Evolutionary conservation across 2,329 filamentous ascomycete genomes (phyloP).

Genomic region (Hymenoscyphus occultus): DNA sequence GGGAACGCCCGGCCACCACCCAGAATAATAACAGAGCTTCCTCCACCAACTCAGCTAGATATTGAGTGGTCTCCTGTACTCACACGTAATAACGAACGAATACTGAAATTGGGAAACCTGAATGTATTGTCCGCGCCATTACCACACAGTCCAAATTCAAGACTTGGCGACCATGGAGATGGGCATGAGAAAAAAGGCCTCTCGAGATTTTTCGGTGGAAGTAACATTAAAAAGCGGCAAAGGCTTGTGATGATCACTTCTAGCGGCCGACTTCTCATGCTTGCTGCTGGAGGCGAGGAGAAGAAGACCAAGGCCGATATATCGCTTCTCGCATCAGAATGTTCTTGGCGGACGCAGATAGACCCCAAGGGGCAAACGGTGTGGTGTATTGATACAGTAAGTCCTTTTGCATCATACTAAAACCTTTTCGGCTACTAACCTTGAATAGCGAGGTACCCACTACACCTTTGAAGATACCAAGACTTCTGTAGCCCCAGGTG

Average conservation of each 20-base stretch:
- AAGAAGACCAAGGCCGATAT: slow-evolving; percentile 94
- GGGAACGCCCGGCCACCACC: slow-evolving; percentile 58
- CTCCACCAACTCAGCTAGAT: slow-evolving; percentile 93
- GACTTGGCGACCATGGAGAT: slow-evolving; percentile 62
- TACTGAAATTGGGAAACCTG: slow-evolving; percentile 88
- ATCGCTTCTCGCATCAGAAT: slow-evolving; percentile 73
- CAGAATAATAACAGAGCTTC: slow-evolving; percentile 88
- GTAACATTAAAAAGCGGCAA: slow-evolving; percentile 87
- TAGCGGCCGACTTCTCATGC: slow-evolving; percentile 83
- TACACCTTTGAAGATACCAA: slow-evolving; percentile 95
- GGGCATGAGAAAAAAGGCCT: slow-evolving; percentile 90
- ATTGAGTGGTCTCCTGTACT: slow-evolving; percentile 98
- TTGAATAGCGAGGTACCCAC: slow-evolving; percentile 69
- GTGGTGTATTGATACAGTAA: slow-evolving; percentile 92
- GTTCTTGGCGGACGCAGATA: slow-evolving; percentile 72
- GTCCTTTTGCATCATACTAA: slow-evolving; percentile 39
- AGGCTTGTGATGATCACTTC: slow-evolving; percentile 94
- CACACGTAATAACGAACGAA: slow-evolving; percentile 86
- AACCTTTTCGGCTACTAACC: slow-evolving; percentile 14
- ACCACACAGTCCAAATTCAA: slow-evolving; percentile 69
- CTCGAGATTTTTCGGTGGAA: slow-evolving; percentile 88
- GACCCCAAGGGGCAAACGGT: slow-evolving; percentile 85
- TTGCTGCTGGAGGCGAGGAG: slow-evolving; percentile 87
- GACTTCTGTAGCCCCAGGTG: slow-evolving; percentile 56
- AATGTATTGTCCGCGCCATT: slow-evolving; percentile 78